Conservation (phyloP, 306 rosid genomes). For the Ormosia semicastrata region DNA sequence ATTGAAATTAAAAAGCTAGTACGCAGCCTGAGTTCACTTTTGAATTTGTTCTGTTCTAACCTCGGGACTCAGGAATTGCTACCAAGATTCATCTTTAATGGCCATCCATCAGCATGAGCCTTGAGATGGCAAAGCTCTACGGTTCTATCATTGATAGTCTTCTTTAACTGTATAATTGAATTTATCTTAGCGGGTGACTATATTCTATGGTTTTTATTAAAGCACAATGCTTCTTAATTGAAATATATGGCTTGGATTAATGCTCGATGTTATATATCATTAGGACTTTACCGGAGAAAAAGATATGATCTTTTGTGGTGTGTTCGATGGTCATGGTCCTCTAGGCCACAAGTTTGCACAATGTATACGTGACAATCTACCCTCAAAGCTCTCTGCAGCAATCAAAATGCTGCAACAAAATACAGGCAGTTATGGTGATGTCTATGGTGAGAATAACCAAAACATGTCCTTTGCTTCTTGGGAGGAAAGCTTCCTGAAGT, state of each 20-base stretch:
- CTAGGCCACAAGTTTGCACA: constrained; percentile 67
- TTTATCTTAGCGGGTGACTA: background rate
- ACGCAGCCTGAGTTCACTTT: background rate
- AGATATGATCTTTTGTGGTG: constrained; percentile 70
- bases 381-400: constrained; percentile 60
- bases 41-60: background rate
- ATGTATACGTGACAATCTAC: constrained; percentile 59
- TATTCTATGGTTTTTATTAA: background rate
- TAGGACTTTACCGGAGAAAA: constrained; percentile 61
- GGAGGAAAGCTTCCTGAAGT: constrained; percentile 53
- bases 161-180: background rate
- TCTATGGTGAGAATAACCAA: background rate
- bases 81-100: constrained; percentile 1
- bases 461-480: constrained; percentile 51
- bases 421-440: background rate
- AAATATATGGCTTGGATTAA: constrained; percentile 7
- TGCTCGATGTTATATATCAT: background rate
- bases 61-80: background rate
- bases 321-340: constrained; percentile 97
- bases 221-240: background rate
- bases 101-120: background rate
- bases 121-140: background rate
- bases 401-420: constrained; percentile 44
- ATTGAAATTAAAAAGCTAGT: background rate
- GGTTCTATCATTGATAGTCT: background rate